Evolutionary conservation across 2,329 filamentous ascomycete genomes (phyloP).

Genomic region (Coniochaeta sp.): DNA sequence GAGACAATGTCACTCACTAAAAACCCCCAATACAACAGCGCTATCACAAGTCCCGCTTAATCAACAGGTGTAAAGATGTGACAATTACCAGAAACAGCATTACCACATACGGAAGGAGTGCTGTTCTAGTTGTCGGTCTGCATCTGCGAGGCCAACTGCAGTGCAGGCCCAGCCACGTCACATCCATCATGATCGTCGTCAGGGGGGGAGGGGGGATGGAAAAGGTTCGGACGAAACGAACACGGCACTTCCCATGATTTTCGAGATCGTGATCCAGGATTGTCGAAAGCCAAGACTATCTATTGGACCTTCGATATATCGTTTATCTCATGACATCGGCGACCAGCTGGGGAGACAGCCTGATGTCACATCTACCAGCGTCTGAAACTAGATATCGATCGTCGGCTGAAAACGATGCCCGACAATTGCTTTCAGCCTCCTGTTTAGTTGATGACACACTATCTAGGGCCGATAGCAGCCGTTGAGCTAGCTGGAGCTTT

Average conservation of each 20-base stretch:
- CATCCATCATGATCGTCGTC: not conserved
- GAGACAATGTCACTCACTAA: not conserved
- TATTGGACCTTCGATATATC: not conserved
- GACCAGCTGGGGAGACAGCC: not conserved
- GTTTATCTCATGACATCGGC: not conserved
- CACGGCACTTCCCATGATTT: too few relatives aligned
- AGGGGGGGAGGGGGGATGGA: not conserved
- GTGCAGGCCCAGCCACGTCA: slow-evolving; percentile 2
- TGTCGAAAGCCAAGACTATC: not conserved
- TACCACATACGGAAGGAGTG: not conserved
- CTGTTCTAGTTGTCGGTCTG: not conserved
- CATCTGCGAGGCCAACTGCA: too few relatives aligned
- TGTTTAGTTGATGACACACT: too few relatives aligned
- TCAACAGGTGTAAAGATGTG: not conserved
- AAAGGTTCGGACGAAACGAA: too few relatives aligned
- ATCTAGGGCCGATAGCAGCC: too few relatives aligned
- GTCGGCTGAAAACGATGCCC: too few relatives aligned
- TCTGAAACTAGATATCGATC: not conserved
- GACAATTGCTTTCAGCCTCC: too few relatives aligned
- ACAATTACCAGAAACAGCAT: not conserved
- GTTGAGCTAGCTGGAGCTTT: too few relatives aligned
- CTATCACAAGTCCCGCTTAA: not conserved
- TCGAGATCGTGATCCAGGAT: not conserved
- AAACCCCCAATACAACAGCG: too few relatives aligned
- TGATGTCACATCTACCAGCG: not conserved